These are phyloP conservation scores for Lagenidium giganteum DNA, from an alignment of 352 stramenopile species.

Conservation along the genomic window DNA sequence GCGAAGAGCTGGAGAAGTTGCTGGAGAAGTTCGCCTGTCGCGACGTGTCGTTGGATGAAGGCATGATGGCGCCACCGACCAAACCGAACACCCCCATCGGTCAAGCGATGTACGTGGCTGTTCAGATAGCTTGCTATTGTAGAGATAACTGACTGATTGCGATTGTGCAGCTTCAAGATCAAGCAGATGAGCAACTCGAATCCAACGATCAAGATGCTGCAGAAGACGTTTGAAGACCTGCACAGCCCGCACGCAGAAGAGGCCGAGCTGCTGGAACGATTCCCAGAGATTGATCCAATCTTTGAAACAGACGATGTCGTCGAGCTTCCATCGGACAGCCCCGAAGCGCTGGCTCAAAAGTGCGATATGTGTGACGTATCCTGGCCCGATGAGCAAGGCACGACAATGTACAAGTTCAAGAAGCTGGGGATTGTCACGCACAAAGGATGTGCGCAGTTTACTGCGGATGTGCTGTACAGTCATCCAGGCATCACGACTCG, in stretches of 20 bases:
- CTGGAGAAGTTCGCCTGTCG: conserved; percentile 63
- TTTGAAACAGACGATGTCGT: conserved; percentile 60
- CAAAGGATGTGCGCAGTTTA: conserved; percentile 71
- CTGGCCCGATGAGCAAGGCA: conserved; percentile 60
- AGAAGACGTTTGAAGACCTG: conserved; percentile 67
- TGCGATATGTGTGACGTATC: conserved; percentile 84
- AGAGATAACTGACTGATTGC: too few species aligned
- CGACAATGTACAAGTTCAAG: conserved; percentile 50
- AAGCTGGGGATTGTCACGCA: conserved; percentile 57
- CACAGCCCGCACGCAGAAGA: conserved; percentile 38
- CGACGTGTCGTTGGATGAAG: conserved; percentile 47
- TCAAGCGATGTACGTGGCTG: conserved; percentile 39
- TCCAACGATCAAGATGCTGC: conserved; percentile 59
- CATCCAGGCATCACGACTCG: conserved; percentile 53
- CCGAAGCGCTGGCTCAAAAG: conserved; percentile 17
- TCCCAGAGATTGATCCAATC: conserved; percentile 60
- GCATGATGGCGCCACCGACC: conserved; percentile 55
- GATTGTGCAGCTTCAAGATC: conserved; percentile 43
- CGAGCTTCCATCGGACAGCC: conserved; percentile 28
- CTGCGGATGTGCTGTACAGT: conserved; percentile 53
- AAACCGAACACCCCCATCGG: conserved; percentile 49
- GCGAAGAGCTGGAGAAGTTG: conserved; percentile 48
- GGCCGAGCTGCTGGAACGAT: conserved; percentile 40
- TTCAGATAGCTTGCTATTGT: neutral
- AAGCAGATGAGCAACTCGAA: conserved; percentile 63